Evolutionary conservation across 2,329 filamentous ascomycete genomes (phyloP), one percentile per base, ranked within the genome.

Genomic region (Penicillium oxalicum): DNA sequence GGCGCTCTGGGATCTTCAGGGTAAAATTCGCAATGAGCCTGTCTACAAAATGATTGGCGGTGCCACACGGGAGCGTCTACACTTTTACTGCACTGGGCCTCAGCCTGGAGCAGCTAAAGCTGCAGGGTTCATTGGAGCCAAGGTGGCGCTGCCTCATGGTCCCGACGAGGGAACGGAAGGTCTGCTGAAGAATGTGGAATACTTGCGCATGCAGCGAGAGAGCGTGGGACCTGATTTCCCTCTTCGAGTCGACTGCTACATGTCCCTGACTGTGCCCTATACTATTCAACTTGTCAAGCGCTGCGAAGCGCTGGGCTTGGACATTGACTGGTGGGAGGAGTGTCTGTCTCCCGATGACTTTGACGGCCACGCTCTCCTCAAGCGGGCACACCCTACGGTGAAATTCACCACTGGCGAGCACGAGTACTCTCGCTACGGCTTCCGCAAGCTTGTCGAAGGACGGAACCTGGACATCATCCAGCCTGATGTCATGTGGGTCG

Each of bases 311-410:
- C 79, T 86, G 60, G 83, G 90, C 58, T 79, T 95, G 57, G 80
- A 91, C 69, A 91, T 96, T 67, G 90, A 95, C 75, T 96, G 91
- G 91, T 95, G 89, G 89, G 91, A 96, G 74, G 91, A 96, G 75
- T 94, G 89, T 56, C 75, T 96, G 54, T 87, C 84, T 28, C 91
- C 91, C 9, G 91, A 96, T 69, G 91, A 96, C 74, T 88, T 87
- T 41, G 91, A 95, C 61, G 91, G 91, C 48, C 94, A 94, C 62
- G 86, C 83, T 56, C 82, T 89, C 66, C 83, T 96, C 73, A 96
- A 96, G 78, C 83, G 85, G 43, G 91, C 91, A 1, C 90, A 95
- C 66, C 91, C 91, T 0, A 86, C 84, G 2, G 77, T 91, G 71
- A 95, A 94, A 70, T 96, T 96, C 75, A 96, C 91, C 13, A 95